phyloP scores from a whole-genome alignment of 106 monocot genomes.

The Platanthera zijinensis region DNA sequence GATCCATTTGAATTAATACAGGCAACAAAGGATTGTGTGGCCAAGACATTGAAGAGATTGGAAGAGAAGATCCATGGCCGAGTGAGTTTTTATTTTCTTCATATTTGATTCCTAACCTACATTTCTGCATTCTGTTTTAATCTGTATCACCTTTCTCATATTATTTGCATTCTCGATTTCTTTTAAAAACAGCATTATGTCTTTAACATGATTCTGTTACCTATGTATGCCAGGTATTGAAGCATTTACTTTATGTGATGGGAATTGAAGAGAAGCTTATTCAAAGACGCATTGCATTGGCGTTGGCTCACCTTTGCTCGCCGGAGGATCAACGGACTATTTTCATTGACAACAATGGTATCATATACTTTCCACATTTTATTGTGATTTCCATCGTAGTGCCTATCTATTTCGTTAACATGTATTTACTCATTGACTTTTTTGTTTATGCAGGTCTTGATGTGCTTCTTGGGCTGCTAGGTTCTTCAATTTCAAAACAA shows the following conservation, averaged over 20 bases:
- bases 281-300: slow-evolving; percentile 75
- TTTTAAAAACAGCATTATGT: neutral
- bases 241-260: slow-evolving; percentile 90
- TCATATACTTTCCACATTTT: neutral
- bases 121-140: neutral
- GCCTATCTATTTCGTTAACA: neutral
- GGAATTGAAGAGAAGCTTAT: slow-evolving; percentile 67
- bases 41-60: slow-evolving; percentile 96
- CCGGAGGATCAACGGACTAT: slow-evolving; percentile 81
- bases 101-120: neutral
- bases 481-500: slow-evolving; percentile 57
- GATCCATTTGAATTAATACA: slow-evolving; percentile 19
- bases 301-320: slow-evolving; percentile 90
- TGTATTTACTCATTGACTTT: neutral
- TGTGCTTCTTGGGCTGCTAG: slow-evolving; percentile 79
- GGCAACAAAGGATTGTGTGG: slow-evolving; percentile 99
- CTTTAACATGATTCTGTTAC: neutral
- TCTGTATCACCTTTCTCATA: neutral
- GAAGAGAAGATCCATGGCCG: slow-evolving; percentile 93
- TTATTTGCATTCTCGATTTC: neutral
- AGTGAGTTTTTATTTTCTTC: slow-evolving; percentile 36
- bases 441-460: slow-evolving; percentile 59
- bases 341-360: slow-evolving; percentile 94
- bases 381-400: neutral
- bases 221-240: slow-evolving; percentile 53